Percentiles rank a stretch among this genome's conserved stretches.
phyloP scores from a whole-genome alignment of 2,329 filamentous ascomycete genomes.

The Neoscytalidium dimidiatum region DNA sequence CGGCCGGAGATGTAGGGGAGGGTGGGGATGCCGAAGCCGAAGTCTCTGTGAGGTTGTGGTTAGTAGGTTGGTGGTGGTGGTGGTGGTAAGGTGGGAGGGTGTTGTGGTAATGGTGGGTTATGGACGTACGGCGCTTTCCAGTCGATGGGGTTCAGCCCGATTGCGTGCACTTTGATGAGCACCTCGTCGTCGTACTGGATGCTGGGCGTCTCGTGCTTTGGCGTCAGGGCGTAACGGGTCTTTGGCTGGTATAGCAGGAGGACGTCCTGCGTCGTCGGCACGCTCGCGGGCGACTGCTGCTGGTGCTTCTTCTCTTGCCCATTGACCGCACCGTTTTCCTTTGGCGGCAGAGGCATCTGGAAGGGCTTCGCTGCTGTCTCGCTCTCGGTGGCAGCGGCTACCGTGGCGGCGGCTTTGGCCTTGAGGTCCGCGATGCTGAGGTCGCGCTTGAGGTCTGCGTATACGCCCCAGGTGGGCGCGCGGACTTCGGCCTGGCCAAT shows the following conservation, averaged over 20 bases:
- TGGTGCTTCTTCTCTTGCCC: not conserved
- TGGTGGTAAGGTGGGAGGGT: not conserved
- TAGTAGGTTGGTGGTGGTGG: not conserved
- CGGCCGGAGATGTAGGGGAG: conserved; percentile 70
- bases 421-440: conserved; percentile 8
- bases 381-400: no score
- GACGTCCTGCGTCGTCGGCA: conserved; percentile 12
- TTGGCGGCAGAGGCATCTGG: not conserved
- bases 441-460: conserved; percentile 11
- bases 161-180: conserved; percentile 62
- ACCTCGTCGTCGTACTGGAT: conserved; percentile 48
- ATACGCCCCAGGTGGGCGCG: conserved; percentile 1
- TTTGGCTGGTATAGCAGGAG: conserved; percentile 12
- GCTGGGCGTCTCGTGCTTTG: not conserved
- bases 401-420: not conserved
- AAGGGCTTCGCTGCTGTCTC: not conserved
- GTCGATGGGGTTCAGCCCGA: conserved; percentile 76
- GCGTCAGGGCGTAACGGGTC: conserved; percentile 9
- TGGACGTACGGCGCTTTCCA: conserved; percentile 68
- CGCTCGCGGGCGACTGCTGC: not conserved
- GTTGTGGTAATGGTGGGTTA: not conserved
- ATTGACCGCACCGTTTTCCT: not conserved
- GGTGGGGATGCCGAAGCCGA: conserved; percentile 67
- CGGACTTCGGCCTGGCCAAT: conserved; percentile 16
- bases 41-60: conserved; percentile 48